These are phyloP conservation scores for Apiospora kogelbergensis DNA, from an alignment of 2,329 filamentous ascomycete genomes.

Conservation along the genomic window DNA sequence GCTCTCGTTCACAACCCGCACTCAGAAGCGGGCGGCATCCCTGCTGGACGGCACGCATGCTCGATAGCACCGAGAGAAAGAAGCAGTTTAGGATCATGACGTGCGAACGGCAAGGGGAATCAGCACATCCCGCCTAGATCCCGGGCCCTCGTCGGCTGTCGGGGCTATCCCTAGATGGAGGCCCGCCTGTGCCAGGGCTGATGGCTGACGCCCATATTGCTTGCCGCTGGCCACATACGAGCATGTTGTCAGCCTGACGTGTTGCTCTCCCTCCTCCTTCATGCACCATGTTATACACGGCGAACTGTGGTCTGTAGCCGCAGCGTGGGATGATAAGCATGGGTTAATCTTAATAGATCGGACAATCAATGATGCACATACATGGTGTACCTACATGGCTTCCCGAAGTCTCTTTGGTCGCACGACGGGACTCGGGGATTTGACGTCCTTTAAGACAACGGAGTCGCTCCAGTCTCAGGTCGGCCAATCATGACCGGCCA, in stretches of 20 bases:
- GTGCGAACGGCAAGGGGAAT: not conserved
- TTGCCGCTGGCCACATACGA: not conserved
- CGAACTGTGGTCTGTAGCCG: too few relatives aligned
- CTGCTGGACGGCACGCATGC: not conserved
- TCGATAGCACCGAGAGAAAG: not conserved
- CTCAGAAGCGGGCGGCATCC: not conserved
- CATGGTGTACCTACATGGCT: not conserved
- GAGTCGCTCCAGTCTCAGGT: not conserved
- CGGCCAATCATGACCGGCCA: not conserved
- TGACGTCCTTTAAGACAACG: not conserved
- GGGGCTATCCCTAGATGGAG: not conserved
- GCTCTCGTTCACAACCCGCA: not conserved
- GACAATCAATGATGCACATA: not conserved
- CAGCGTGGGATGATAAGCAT: not conserved
- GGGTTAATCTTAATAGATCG: not conserved
- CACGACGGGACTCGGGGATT: not conserved
- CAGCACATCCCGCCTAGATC: not conserved
- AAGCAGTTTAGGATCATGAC: not conserved
- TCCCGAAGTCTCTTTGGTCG: not conserved
- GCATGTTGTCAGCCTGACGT: not conserved
- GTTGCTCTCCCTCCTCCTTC: not conserved
- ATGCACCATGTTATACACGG: too few relatives aligned
- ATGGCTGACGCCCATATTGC: not conserved
- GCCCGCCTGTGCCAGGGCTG: not conserved
- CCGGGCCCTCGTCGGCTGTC: not conserved